phyloP scores from a whole-genome alignment of 2,329 filamentous ascomycete genomes.

The Alternaria solani region DNA sequence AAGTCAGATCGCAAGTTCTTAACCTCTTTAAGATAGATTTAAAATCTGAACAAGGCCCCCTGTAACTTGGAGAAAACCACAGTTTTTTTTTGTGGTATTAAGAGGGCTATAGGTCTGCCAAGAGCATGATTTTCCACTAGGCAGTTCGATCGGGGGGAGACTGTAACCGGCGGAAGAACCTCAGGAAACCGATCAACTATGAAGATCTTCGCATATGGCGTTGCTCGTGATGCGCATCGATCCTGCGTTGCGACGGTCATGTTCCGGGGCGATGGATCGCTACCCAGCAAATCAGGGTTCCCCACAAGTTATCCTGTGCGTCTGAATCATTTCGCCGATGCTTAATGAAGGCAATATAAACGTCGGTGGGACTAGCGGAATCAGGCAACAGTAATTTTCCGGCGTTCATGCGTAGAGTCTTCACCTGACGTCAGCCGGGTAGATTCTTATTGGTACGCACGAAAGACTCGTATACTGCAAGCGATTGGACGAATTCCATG shows the following conservation, averaged over 20 bases:
- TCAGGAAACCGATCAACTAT: background rate
- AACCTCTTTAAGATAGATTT: too few relatives aligned
- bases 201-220: background rate
- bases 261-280: slow-evolving; percentile 13
- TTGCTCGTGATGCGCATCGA: background rate
- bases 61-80: too few relatives aligned
- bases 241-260: slow-evolving; percentile 3
- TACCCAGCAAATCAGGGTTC: slow-evolving; percentile 8
- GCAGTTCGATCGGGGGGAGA: too few relatives aligned
- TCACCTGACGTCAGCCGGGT: background rate
- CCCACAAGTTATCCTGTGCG: slow-evolving; percentile 17
- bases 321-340: slow-evolving; percentile 30
- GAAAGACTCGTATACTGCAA: slow-evolving; percentile 22
- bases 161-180: slow-evolving; percentile 15
- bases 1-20: too few relatives aligned
- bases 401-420: slow-evolving; percentile 2
- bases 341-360: slow-evolving; percentile 32
- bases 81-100: too few relatives aligned
- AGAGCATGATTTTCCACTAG: too few relatives aligned
- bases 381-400: slow-evolving; percentile 20
- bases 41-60: too few relatives aligned
- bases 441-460: slow-evolving; percentile 18
- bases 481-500: slow-evolving; percentile 15
- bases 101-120: too few relatives aligned
- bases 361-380: slow-evolving; percentile 7